Conservation (phyloP, 78 protist species). For the Protostelium mycophagum region DNA sequence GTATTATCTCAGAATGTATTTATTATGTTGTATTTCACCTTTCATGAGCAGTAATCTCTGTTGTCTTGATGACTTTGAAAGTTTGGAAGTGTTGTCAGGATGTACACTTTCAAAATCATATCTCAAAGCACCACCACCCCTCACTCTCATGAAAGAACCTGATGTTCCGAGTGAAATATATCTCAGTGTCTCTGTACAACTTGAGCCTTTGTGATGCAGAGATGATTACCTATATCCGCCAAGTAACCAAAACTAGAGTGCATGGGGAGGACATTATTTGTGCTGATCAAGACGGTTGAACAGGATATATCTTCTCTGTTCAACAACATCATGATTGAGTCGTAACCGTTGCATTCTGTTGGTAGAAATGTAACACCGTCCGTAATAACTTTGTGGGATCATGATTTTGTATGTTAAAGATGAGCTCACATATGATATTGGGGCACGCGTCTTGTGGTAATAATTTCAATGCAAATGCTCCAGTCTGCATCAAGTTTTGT, state of each 20-base stretch:
- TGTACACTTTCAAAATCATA: no score
- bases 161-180: not conserved
- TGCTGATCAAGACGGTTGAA: not conserved
- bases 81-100: no score
- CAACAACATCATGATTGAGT: not conserved
- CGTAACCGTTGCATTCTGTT: not conserved
- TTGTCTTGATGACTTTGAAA: no score
- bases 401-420: not conserved
- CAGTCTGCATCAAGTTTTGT: slow-evolving; percentile 11
- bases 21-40: no score
- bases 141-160: not conserved
- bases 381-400: slow-evolving; percentile 10
- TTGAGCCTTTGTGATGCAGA: not conserved
- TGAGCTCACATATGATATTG: not conserved
- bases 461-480: not conserved
- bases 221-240: not conserved
- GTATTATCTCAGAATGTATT: no score
- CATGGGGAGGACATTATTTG: not conserved
- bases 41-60: no score
- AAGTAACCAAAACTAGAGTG: not conserved
- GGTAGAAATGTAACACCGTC: slow-evolving; percentile 28
- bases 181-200: not conserved
- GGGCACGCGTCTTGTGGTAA: not conserved
- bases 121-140: no score
- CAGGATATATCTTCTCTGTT: not conserved